Conservation (phyloP, 176 grass and related monocot species). For the Paspalum vaginatum region DNA sequence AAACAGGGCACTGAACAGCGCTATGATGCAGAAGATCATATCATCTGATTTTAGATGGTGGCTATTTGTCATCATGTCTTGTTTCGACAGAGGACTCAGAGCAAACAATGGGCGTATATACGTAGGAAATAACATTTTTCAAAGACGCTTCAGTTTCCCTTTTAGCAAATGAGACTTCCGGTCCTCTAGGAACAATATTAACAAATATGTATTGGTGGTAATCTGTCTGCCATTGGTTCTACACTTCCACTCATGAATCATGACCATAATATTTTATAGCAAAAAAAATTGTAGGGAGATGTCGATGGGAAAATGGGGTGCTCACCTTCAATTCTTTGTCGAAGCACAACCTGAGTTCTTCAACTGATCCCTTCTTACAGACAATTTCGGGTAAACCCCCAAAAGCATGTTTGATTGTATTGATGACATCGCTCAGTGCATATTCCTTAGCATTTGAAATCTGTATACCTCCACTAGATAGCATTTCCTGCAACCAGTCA, state of each 20-base stretch:
- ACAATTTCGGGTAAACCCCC: conserved; percentile 65
- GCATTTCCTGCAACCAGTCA: conserved; percentile 62
- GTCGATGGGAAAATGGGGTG: conserved; percentile 14
- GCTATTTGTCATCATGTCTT: conserved; percentile 1
- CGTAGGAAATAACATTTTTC: neutral
- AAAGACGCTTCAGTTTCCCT: neutral
- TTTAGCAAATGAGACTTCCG: conserved; percentile 22
- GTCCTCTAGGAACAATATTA: neutral
- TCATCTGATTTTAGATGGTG: neutral
- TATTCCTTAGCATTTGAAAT: conserved; percentile 60
- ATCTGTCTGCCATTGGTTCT: neutral
- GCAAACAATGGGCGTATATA: neutral
- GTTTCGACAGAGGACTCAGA: neutral
- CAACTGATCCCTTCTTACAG: conserved; percentile 70
- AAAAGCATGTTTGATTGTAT: conserved; percentile 65
- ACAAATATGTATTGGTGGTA: neutral
- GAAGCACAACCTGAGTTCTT: conserved; percentile 93
- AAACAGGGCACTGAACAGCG: neutral
- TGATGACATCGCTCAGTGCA: conserved; percentile 57
- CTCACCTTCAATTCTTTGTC: conserved; percentile 88
- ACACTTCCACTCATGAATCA: neutral
- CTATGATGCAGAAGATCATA: neutral
- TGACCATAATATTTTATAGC: neutral
- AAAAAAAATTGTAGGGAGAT: conserved; percentile 28
- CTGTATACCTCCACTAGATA: conserved; percentile 52